phyloP scores from a whole-genome alignment of 192 early-diverging fungal species.

The Backusella psychrophila region DNA sequence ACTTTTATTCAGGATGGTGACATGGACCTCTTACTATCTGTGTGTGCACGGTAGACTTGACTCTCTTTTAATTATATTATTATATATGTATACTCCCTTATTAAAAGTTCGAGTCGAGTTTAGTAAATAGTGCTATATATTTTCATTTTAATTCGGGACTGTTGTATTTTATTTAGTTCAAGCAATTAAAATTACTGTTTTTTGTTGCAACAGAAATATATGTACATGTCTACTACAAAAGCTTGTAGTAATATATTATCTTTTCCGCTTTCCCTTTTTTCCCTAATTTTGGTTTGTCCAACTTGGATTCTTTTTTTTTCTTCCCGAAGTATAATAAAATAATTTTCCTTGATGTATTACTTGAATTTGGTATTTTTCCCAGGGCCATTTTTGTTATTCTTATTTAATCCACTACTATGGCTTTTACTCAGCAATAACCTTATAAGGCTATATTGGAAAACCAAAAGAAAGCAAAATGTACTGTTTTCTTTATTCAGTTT shows the following conservation, averaged over 20 bases:
- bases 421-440: not conserved
- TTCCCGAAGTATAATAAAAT: not conserved
- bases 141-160: not conserved
- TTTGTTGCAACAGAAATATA: not conserved
- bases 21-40: not conserved
- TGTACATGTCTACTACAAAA: not conserved
- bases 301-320: no score
- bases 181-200: not conserved
- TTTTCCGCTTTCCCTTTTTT: slow-evolving; percentile 1
- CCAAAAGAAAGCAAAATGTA: no score
- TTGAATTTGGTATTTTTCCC: not conserved
- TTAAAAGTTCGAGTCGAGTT: not conserved
- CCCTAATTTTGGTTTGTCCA: not conserved
- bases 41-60: not conserved
- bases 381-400: slow-evolving; percentile 5
- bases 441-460: not conserved
- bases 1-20: not conserved
- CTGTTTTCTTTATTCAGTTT: no score
- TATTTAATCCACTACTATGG: not conserved
- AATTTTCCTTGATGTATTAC: not conserved
- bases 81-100: not conserved
- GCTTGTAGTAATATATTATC: not conserved
- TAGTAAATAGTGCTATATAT: not conserved
- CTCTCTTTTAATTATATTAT: not conserved
- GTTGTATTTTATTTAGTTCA: not conserved